Evolutionary conservation across 129 eudicot species (phyloP).

Genomic region (Artemisia argyi): DNA sequence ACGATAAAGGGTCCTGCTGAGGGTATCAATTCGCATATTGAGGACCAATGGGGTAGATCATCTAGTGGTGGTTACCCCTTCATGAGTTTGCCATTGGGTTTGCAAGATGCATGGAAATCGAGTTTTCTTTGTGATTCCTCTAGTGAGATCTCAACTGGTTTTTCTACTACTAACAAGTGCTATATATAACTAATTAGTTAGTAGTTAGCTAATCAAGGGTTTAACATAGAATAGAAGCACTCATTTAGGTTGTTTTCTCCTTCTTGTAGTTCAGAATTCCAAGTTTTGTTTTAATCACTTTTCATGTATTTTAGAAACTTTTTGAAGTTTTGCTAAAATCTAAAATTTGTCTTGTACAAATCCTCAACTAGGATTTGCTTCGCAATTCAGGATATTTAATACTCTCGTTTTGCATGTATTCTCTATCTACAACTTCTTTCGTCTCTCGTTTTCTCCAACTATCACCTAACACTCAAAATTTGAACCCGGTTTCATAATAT

Average conservation of each 20-base stretch:
- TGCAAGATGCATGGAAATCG: constrained; percentile 61
- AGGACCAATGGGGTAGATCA: constrained; percentile 53
- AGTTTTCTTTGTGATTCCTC: constrained; percentile 76
- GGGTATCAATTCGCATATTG: constrained; percentile 26
- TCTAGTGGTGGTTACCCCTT: constrained; percentile 39
- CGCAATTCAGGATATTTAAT: not conserved
- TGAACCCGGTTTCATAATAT: no score
- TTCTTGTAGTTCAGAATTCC: constrained; percentile 31
- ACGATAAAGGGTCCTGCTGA: constrained; percentile 34
- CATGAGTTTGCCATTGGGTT: constrained; percentile 42
- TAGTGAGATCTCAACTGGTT: constrained; percentile 66
- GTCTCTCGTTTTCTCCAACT: not conserved
- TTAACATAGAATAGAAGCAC: constrained; percentile 41
- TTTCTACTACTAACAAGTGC: constrained; percentile 69
- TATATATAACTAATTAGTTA: constrained; percentile 34
- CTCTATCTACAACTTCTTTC: not conserved
- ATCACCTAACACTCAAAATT: no score
- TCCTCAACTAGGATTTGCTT: constrained; percentile 19
- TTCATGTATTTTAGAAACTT: constrained; percentile 34
- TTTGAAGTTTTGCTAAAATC: constrained; percentile 24
- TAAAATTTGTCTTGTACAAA: constrained; percentile 11
- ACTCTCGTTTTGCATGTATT: not conserved
- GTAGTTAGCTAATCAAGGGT: constrained; percentile 27
- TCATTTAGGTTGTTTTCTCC: constrained; percentile 13
- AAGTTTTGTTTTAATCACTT: constrained; percentile 35